Base-by-base conservation (phyloP, 2,329 filamentous ascomycete species). In the Colletotrichum brevisporum region DNA sequence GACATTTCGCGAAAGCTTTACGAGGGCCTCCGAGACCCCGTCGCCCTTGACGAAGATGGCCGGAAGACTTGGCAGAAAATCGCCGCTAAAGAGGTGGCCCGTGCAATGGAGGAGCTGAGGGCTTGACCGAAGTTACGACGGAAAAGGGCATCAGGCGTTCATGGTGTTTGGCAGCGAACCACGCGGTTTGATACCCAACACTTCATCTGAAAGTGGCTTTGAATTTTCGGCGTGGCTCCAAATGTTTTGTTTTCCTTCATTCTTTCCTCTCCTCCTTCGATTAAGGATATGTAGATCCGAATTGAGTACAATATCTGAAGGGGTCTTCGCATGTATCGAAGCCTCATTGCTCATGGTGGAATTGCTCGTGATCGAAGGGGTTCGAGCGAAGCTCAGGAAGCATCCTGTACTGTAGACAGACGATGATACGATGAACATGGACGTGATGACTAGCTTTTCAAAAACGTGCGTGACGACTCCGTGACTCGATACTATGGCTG, bases 1-100 rank as follows among this genome's bases (percentile, higher is more conserved):
- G 91, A 92, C 69, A 91, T 98, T 41, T 98, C 94, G 50, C 91
- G 94, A 67, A 93, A 92, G 82, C 84, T 99, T 67, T 99, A 99
- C 80, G 94, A 90, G 72, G 87, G 90, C 70, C 84, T 89, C 53
- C 83, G 84, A 55, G 83, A 86, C 70, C 84, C 85, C 15, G 81
- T 85, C 21, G 80, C 84, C 26, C 85, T 96, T 36, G 88, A 92
- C 75, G 86, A 91, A 24, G 88, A 89, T 31, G 88, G 89, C 64
- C 88, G 90, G 66, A 88, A 88, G 72, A 87, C 86, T 55, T 94
- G 94, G 87, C 93, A 97, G 81, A 89, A 87, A 73, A 87, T 94
- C 75, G 95, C 94, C 15, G 88, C 85, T 18, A 88, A 90, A 52
- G 94, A 97, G 81, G 95, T 98, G 4, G 89, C 90, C 69, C 90